A percentile compares a stretch with the other conserved stretches of the same genome.
Evolutionary conservation across 2,329 filamentous ascomycete species (phyloP).

Genomic region (Colletotrichum melonis): DNA sequence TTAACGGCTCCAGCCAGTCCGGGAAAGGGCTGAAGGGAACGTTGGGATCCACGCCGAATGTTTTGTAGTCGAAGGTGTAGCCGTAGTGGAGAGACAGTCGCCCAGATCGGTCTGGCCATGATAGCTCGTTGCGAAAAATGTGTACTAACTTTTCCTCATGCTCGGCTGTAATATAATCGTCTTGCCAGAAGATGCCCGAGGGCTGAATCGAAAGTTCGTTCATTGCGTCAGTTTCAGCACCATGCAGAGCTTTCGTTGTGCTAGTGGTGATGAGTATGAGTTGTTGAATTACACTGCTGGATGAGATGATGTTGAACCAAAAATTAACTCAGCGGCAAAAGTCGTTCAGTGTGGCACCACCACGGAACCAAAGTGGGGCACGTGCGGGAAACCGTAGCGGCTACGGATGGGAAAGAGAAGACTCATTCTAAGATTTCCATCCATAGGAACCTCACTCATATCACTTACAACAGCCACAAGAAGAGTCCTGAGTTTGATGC

Average conservation of each 20-base stretch:
- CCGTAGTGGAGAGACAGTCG: conserved; percentile 66
- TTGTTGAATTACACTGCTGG: background rate
- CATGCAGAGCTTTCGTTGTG: background rate
- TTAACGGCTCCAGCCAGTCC: conserved; percentile 59
- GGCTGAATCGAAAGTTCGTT: conserved; percentile 44
- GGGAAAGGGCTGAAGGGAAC: conserved; percentile 63
- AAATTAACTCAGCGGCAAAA: background rate
- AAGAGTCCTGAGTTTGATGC: background rate
- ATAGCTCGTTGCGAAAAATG: conserved; percentile 55
- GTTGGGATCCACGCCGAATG: conserved; percentile 63
- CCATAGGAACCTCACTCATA: background rate
- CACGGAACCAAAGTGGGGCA: background rate
- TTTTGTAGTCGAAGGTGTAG: conserved; percentile 69
- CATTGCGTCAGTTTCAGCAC: conserved; percentile 25
- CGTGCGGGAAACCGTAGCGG: background rate
- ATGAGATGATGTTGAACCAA: background rate
- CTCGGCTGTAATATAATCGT: conserved; percentile 57
- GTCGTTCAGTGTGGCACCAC: background rate
- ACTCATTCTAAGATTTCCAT: too few species aligned
- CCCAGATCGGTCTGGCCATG: conserved; percentile 58
- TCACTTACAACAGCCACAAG: background rate
- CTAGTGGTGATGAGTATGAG: background rate
- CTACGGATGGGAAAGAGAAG: too few species aligned
- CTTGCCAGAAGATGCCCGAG: conserved; percentile 54
- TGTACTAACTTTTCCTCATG: conserved; percentile 57